Base-by-base conservation (phyloP, 768 basidiomycete genomes). In the Auriscalpium vulgare region DNA sequence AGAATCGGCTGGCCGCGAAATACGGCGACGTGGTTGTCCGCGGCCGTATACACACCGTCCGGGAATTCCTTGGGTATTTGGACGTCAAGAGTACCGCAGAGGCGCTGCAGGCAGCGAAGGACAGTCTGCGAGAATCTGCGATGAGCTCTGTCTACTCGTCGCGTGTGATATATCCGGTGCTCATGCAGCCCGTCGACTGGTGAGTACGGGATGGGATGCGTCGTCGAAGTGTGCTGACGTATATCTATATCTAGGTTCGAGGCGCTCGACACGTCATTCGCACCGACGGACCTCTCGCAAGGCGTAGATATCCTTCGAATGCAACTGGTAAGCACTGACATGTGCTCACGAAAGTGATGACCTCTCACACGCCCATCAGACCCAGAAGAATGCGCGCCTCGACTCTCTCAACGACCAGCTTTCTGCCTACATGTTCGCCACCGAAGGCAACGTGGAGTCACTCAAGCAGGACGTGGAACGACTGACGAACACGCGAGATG, bases 11-110 rank as follows among this genome's bases (percentile, higher is more conserved):
- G 7, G 63, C 67, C 0, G 47, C 67, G 10, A 68, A 68, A 50
- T 63, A 68, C 52, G 52, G 60, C 16, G 67, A 68, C 35, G 65
- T 66, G 3, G 67, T 68, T 23, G 65, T 68, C 21, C 67, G 66
- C 50, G 67, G 67, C 8, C 67, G 62, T 56, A 64, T 63, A 10
- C 67, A 68, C 51, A 59, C 54, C 19, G 61, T 68, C 45, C 62
- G 66, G 13, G 59, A 64, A 54, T 68, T 67, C 52, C 55, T 68
- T 40, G 65, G 67, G 10, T 68, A 66, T 66, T 50, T 45, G 4
- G 56, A 16, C 8, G 11, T 50, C 19, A 36, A 21, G 34, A 35
- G 34, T 35, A 29, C 48, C 23, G 16, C 49, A 6, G 43, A 37
- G n/a, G 40, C n/a, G 19, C 17, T 53, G 16, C 46, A 67, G 54